Conservation (phyloP, 257 asterid species). For the Nyctanthes arbortristis region DNA sequence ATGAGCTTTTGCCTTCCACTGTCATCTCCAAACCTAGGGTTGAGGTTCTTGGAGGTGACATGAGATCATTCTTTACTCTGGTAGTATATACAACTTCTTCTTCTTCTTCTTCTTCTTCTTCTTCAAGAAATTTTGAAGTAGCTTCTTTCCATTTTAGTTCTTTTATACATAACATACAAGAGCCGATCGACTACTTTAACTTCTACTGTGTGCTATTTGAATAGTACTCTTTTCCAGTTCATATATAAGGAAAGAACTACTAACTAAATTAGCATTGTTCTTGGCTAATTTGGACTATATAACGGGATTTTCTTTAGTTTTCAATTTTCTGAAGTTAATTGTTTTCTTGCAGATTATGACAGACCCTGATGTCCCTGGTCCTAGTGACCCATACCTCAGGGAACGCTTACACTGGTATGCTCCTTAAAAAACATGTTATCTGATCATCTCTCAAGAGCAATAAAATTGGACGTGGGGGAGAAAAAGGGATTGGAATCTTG, state of each 20-base stretch:
- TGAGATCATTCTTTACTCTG: slow-evolving; percentile 85
- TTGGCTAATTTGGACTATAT: too few relatives aligned
- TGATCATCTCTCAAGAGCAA: background rate
- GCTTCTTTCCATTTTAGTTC: background rate
- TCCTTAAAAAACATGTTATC: too few relatives aligned
- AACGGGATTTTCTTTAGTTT: background rate
- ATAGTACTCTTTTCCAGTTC: too few relatives aligned
- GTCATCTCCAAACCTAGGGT: slow-evolving; percentile 68
- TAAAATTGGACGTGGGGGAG: too few relatives aligned
- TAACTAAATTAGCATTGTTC: too few relatives aligned
- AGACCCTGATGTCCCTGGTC: slow-evolving; percentile 78
- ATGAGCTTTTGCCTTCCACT: slow-evolving; percentile 69
- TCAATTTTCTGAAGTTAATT: background rate
- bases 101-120: background rate
- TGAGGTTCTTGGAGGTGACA: slow-evolving; percentile 72
- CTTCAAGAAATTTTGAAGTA: background rate
- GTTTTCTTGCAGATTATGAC: slow-evolving; percentile 51
- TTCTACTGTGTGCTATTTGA: too few relatives aligned
- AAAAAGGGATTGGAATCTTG: too few relatives aligned
- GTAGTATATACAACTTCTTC: slow-evolving; percentile 36
- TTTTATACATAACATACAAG: background rate
- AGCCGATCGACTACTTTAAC: background rate
- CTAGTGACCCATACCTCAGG: slow-evolving; percentile 73
- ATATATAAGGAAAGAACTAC: too few relatives aligned
- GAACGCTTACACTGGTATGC: slow-evolving; percentile 72